Evolutionary conservation across 2,329 filamentous ascomycete genomes (phyloP).

Genomic region (Fusarium sarcochroum): DNA sequence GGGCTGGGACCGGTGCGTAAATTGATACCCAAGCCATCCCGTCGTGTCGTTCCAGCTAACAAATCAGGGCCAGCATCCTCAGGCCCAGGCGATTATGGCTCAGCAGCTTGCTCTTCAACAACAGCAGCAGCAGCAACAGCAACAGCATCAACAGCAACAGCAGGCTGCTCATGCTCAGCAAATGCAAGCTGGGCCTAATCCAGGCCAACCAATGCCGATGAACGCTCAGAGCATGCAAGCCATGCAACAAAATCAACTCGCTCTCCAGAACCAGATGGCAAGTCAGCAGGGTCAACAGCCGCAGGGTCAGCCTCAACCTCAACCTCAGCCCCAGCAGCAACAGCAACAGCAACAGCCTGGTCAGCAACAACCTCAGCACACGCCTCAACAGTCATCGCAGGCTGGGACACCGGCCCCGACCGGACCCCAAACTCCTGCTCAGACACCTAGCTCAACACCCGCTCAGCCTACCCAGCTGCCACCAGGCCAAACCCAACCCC

Average conservation of each 20-base stretch:
- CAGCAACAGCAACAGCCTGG: slow-evolving; percentile 55
- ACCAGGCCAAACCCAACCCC: slow-evolving; percentile 54
- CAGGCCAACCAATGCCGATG: slow-evolving; percentile 64
- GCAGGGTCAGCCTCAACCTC: slow-evolving; percentile 47
- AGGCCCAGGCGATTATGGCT: slow-evolving; percentile 58
- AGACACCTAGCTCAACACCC: slow-evolving; percentile 59
- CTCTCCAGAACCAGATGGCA: slow-evolving; percentile 51
- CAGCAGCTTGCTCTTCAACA: slow-evolving; percentile 56
- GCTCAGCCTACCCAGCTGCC: slow-evolving; percentile 52
- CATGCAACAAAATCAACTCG: slow-evolving; percentile 60
- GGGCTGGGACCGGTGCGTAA: slow-evolving; percentile 58
- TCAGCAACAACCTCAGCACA: slow-evolving; percentile 61
- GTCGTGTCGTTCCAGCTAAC: slow-evolving; percentile 30
- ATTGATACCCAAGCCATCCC: slow-evolving; percentile 6
- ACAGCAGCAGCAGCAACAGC: slow-evolving; percentile 53
- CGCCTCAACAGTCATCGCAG: slow-evolving; percentile 60
- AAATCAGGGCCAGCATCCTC: slow-evolving; percentile 50
- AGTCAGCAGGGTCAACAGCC: slow-evolving; percentile 51
- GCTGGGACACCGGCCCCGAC: slow-evolving; percentile 58
- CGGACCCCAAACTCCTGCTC: slow-evolving; percentile 64
- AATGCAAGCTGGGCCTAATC: slow-evolving; percentile 59
- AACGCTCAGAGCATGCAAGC: slow-evolving; percentile 62
- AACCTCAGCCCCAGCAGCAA: slow-evolving; percentile 43
- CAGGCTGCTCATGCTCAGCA: slow-evolving; percentile 56
- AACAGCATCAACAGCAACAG: slow-evolving; percentile 52